These are phyloP conservation scores for Termitomyces sp. DNA, from an alignment of 768 basidiomycete species.

Conservation along the genomic window DNA sequence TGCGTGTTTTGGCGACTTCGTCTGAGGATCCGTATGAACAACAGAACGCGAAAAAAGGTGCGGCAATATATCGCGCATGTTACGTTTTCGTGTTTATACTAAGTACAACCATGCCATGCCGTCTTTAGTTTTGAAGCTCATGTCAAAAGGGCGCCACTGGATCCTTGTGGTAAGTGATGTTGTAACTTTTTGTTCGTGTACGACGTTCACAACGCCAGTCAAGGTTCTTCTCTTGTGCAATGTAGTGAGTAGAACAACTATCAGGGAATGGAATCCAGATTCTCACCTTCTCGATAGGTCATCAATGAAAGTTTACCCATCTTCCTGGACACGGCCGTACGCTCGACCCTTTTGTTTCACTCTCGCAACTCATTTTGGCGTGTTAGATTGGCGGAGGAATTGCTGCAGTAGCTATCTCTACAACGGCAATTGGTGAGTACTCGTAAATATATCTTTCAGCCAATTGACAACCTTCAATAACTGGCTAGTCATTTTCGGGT, in stretches of 20 bases:
- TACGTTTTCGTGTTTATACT: not conserved
- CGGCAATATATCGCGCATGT: not conserved
- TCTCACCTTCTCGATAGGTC: conserved; percentile 43
- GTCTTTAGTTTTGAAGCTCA: conserved; percentile 45
- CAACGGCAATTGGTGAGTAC: conserved; percentile 60
- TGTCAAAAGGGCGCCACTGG: conserved; percentile 81
- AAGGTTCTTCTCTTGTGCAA: conserved; percentile 86
- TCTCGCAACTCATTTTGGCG: not conserved
- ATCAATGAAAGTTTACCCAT: conserved; percentile 84
- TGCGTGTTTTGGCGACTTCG: conserved; percentile 79
- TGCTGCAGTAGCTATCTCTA: conserved; percentile 76
- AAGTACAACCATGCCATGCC: not conserved
- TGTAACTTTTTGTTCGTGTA: not conserved
- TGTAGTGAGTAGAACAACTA: conserved; percentile 50
- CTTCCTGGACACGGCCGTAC: conserved; percentile 72
- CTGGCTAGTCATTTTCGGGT: conserved; percentile 79
- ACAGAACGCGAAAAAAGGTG: conserved; percentile 68
- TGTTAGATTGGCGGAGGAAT: conserved; percentile 59
- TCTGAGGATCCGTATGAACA: conserved; percentile 73
- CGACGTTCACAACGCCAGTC: not conserved
- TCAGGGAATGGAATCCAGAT: not conserved
- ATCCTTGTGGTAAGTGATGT: conserved; percentile 73
- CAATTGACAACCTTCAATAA: not conserved
- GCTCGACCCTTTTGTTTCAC: conserved; percentile 16
- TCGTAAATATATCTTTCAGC: not conserved